Conservation (phyloP, 208 protist species). For the Crithidia acanthocephali region DNA sequence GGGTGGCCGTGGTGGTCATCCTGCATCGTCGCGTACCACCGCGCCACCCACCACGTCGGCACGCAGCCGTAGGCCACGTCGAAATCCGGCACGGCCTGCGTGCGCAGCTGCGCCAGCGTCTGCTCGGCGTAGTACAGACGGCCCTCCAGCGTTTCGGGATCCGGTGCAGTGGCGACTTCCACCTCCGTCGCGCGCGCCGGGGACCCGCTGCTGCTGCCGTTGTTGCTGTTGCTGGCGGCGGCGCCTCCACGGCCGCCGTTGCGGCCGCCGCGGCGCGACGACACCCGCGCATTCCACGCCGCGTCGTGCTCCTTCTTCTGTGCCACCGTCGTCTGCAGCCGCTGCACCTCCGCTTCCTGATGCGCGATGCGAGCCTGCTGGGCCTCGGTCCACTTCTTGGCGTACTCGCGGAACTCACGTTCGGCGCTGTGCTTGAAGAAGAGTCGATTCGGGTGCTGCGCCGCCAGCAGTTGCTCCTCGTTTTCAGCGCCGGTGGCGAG, state of each 20-base stretch:
- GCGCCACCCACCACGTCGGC: conserved; percentile 81
- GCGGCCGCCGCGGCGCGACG: conserved; percentile 19
- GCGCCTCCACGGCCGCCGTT: conserved; percentile 13
- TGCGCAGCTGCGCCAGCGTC: conserved; percentile 27
- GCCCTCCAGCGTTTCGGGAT: conserved; percentile 32
- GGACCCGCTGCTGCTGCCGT: not conserved
- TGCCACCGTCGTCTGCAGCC: conserved; percentile 32
- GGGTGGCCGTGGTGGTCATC: conserved; percentile 24
- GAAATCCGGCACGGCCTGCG: conserved; percentile 27
- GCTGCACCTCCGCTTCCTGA: conserved; percentile 35
- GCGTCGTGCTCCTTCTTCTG: conserved; percentile 43
- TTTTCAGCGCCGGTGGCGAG: conserved; percentile 36
- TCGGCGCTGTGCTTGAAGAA: conserved; percentile 55
- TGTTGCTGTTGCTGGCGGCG: not conserved
- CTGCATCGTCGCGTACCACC: conserved; percentile 62
- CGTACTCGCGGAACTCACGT: conserved; percentile 45
- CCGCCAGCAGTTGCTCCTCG: conserved; percentile 55
- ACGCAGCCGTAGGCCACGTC: conserved; percentile 60
- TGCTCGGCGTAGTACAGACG: conserved; percentile 44
- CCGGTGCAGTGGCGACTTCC: not conserved
- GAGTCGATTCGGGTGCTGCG: conserved; percentile 70
- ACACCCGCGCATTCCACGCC: conserved; percentile 39
- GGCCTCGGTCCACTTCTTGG: conserved; percentile 47
- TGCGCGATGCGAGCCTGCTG: conserved; percentile 38
- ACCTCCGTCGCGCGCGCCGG: not conserved